phyloP scores from a whole-genome alignment of 2,329 filamentous ascomycete species.

The Pseudocercospora fuligena region DNA sequence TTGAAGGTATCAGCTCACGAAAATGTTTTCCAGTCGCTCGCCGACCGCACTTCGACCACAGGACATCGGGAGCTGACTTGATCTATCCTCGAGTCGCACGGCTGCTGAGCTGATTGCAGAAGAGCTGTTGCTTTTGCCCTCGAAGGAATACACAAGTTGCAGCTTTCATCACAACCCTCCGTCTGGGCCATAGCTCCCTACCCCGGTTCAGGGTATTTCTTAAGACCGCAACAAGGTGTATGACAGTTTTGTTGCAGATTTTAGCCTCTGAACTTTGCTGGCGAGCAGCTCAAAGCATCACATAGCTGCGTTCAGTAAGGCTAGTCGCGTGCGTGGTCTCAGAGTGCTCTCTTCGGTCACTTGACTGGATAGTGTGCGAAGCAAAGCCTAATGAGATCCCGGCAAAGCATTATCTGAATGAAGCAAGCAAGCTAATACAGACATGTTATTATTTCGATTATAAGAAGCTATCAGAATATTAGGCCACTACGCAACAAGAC shows the following conservation, averaged over 20 bases:
- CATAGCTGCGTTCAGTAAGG: not conserved
- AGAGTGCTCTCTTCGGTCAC: not conserved
- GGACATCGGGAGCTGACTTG: not conserved
- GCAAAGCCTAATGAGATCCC: not conserved
- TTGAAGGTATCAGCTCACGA: not conserved
- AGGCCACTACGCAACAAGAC: not conserved
- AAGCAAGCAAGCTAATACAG: not conserved
- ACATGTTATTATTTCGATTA: not conserved
- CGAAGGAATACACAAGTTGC: not conserved
- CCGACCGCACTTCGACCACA: not conserved
- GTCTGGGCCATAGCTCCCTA: not conserved
- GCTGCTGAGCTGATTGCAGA: not conserved
- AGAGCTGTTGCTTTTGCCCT: not conserved
- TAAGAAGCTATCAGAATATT: not conserved
- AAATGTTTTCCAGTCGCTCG: not conserved
- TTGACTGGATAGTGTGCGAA: not conserved
- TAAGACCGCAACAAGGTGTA: not conserved
- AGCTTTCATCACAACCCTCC: not conserved
- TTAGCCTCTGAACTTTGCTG: constrained; percentile 1
- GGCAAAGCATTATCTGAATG: not conserved
- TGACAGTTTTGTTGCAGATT: constrained; percentile 4
- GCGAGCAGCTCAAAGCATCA: not conserved
- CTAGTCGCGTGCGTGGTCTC: not conserved
- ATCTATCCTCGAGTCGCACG: not conserved
- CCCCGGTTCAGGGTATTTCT: not conserved